A percentile compares a stretch with the other conserved stretches of the same genome.
These are phyloP conservation scores for Eutrema heterophyllum DNA, from an alignment of 345 rosid species.

Conservation along the genomic window DNA sequence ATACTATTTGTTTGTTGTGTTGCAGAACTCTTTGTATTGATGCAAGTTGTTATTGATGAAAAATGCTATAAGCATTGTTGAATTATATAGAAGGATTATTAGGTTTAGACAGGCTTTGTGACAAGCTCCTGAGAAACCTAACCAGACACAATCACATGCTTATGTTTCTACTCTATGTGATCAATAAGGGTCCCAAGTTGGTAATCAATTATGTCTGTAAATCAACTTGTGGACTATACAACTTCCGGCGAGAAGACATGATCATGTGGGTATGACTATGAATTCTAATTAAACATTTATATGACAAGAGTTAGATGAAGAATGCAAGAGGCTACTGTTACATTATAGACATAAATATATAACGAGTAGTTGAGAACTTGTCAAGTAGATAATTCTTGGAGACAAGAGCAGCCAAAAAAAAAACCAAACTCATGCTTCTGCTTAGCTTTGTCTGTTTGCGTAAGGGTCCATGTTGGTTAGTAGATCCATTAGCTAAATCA, in stretches of 20 bases:
- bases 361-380: background rate
- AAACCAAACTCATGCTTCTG: background rate
- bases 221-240: background rate
- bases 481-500: background rate
- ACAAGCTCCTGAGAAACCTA: background rate
- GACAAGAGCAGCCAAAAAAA: background rate
- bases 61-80: background rate
- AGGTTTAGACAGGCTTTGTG: background rate
- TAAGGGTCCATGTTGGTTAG: background rate
- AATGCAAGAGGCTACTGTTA: too few species aligned
- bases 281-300: too few species aligned
- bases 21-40: background rate
- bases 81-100: background rate
- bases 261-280: background rate
- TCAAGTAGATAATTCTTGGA: too few species aligned
- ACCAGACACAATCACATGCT: conserved; percentile 15
- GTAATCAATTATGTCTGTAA: background rate
- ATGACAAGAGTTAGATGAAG: too few species aligned
- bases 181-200: background rate
- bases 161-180: background rate
- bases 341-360: too few species aligned
- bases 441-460: too few species aligned
- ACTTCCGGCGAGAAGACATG: background rate
- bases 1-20: too few species aligned
- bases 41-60: background rate